phyloP scores from a whole-genome alignment of 2,329 filamentous ascomycete genomes.

The Akanthomyces muscarius region DNA sequence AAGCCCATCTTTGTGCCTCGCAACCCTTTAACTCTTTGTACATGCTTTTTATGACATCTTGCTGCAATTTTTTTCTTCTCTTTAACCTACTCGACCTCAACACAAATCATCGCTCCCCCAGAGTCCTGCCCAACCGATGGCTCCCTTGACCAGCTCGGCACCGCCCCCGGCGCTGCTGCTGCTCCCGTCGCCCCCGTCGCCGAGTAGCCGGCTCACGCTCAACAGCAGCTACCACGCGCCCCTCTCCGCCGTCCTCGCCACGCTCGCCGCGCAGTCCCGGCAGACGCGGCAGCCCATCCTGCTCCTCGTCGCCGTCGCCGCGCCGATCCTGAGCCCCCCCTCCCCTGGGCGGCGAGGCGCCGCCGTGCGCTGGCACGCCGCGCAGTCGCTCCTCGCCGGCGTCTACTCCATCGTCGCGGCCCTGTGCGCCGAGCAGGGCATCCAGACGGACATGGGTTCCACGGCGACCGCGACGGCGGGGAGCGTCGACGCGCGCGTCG shows the following conservation, averaged over 20 bases:
- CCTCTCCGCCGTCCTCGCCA: slow-evolving; percentile 50
- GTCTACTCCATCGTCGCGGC: slow-evolving; percentile 75
- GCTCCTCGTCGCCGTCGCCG: slow-evolving; percentile 56
- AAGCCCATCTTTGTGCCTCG: background rate
- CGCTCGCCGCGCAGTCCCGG: slow-evolving; percentile 38
- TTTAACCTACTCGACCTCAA: background rate
- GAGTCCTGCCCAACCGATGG: background rate
- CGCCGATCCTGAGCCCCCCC: slow-evolving; percentile 50
- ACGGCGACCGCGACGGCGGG: slow-evolving; percentile 45
- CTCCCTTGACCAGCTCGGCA: background rate
- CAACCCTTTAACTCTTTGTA: background rate
- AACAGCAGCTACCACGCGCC: slow-evolving; percentile 58
- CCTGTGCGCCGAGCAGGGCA: slow-evolving; percentile 60
- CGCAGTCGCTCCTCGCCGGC: slow-evolving; percentile 69
- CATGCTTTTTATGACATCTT: background rate
- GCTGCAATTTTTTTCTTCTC: background rate
- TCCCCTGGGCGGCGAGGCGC: slow-evolving; percentile 22
- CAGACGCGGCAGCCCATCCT: slow-evolving; percentile 32
- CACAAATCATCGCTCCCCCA: background rate
- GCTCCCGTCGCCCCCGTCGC: slow-evolving; percentile 61
- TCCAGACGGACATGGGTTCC: slow-evolving; percentile 51
- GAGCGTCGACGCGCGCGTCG: slow-evolving; percentile 70
- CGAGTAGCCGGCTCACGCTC: slow-evolving; percentile 48
- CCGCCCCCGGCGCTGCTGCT: slow-evolving; percentile 46
- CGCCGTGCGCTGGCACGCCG: slow-evolving; percentile 58